Percentiles rank a stretch among this genome's conserved stretches.
Conservation (phyloP, 805 yeast species). For the Metschnikowia shivogae region DNA sequence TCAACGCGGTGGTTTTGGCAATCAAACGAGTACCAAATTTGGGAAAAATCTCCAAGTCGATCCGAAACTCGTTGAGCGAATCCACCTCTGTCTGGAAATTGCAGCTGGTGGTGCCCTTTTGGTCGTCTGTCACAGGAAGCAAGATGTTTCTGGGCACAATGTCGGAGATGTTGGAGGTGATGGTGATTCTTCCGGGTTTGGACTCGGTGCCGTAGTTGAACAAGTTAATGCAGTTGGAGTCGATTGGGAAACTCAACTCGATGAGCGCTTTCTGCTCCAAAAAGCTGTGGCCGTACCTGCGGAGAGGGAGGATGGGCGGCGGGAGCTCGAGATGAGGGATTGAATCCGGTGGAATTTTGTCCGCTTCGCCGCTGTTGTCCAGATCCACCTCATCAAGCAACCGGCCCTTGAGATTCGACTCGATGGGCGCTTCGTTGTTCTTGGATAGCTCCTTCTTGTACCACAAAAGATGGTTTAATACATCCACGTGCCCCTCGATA, state of each 20-base stretch:
- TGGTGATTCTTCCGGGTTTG: constrained; percentile 77
- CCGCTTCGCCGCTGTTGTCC: constrained; percentile 36
- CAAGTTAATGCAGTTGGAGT: constrained; percentile 43
- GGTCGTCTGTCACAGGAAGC: constrained; percentile 65
- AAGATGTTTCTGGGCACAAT: constrained; percentile 83
- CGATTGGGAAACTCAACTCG: constrained; percentile 63
- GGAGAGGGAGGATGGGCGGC: constrained; percentile 90
- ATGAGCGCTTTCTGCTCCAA: constrained; percentile 84
- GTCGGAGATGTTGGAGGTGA: constrained; percentile 72
- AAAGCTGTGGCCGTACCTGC: constrained; percentile 95
- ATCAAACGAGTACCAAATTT: constrained; percentile 90
- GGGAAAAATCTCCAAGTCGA: constrained; percentile 89
- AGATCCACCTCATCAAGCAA: constrained; percentile 28
- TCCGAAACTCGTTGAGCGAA: constrained; percentile 54
- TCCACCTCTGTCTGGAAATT: constrained; percentile 82
- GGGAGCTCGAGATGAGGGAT: constrained; percentile 92
- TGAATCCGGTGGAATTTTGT: constrained; percentile 48
- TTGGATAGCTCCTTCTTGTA: constrained; percentile 21
- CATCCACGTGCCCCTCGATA: constrained; percentile 90
- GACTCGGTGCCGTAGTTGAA: constrained; percentile 39
- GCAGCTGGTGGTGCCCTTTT: constrained; percentile 48
- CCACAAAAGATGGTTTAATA: constrained; percentile 62
- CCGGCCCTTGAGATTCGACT: background rate
- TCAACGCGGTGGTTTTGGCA: constrained; percentile 81
- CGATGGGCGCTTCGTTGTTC: background rate